A percentile compares a stretch with the other conserved stretches of the same genome.
phyloP scores from a whole-genome alignment of 2,329 filamentous ascomycete genomes.

The Stachybotrys elegans region DNA sequence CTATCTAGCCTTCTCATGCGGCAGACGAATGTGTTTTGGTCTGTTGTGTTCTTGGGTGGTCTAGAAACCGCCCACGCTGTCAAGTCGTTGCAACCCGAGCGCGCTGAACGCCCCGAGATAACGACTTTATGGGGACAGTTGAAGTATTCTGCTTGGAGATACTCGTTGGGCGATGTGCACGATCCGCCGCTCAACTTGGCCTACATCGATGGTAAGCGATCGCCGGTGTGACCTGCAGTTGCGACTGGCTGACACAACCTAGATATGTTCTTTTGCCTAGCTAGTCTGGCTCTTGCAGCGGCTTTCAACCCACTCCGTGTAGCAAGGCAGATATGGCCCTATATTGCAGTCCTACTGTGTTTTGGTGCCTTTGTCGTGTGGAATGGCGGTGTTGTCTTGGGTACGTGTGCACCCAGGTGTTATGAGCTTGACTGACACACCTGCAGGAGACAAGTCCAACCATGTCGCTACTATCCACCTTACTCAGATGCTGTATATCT shows the following conservation, averaged over 20 bases:
- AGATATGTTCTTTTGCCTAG: slow-evolving; percentile 51
- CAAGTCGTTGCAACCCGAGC: slow-evolving; percentile 34
- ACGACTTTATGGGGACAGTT: slow-evolving; percentile 27
- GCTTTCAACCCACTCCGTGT: slow-evolving; percentile 42
- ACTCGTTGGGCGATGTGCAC: slow-evolving; percentile 48
- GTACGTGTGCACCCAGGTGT: slow-evolving; percentile 32
- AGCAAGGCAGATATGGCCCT: slow-evolving; percentile 48
- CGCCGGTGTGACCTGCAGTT: no score
- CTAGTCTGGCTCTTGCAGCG: slow-evolving; percentile 61
- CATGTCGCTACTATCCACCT: slow-evolving; percentile 86
- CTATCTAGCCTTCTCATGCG: slow-evolving; percentile 68
- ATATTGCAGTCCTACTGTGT: slow-evolving; percentile 55
- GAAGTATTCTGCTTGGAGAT: slow-evolving; percentile 35
- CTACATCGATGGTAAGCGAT: slow-evolving; percentile 47
- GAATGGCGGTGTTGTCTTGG: slow-evolving; percentile 90
- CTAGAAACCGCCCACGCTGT: slow-evolving; percentile 49
- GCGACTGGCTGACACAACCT: slow-evolving; percentile 10
- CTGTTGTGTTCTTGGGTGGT: slow-evolving; percentile 69
- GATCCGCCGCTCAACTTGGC: slow-evolving; percentile 44
- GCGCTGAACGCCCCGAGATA: slow-evolving; percentile 23
- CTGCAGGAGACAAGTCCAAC: slow-evolving; percentile 84
- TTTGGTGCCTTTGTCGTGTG: slow-evolving; percentile 75
- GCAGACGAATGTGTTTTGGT: slow-evolving; percentile 98
- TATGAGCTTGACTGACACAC: slow-evolving; percentile 16
- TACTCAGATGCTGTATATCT: slow-evolving; percentile 92